Base-by-base conservation (phyloP, 345 rosid genomes). In the Corchorus capsularis region DNA sequence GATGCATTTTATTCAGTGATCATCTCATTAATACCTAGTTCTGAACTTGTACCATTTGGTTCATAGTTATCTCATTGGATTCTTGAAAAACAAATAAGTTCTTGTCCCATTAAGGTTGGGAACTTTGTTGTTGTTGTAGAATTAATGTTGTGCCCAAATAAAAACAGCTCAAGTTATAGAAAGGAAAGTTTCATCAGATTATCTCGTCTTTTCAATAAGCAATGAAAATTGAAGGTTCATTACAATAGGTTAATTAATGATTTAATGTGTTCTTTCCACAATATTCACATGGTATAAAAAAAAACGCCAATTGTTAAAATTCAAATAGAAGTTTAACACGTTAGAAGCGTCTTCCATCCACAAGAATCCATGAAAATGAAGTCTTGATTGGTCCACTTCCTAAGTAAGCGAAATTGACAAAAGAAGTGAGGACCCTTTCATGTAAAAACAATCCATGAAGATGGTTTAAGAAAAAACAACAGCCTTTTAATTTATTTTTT, bases 301-400 rank as follows among this genome's bases (percentile, higher is more conserved):
- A 27, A 27, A 27, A 27, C 27, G 27, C 27, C 27, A 27, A 27
- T 27, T 27, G 27, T 27, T 27, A 27, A 27, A 27, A 27, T 27
- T 27, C 27, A 27, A 27, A 27, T 27, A 27, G 27, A 27, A 27
- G 27, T 27, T 27, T 27, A 27, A 27, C 27, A 27, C 27, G 27
- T 1, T 27, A 27, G 27, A 27, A 27, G 27, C 27, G 27, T 27
- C 27, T 27, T 27, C 27, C 27, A 27, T 32, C 34, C n/a, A 34
- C 43, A 4, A 43, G 66, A 61, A 34, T 5, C 6, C n/a, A 32
- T 32, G 43, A 15, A 62, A 62, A 15, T 62, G 66, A 62, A 62
- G 41, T 34, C 45, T 62, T 62, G 45, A 62, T 62, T 15, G 19
- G 66, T 62, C 66, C 43, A 62, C 15, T 62, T 62, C 43, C n/a